Evolutionary conservation across 257 asterid genomes (phyloP).

Genomic region (Misopates orontium): DNA sequence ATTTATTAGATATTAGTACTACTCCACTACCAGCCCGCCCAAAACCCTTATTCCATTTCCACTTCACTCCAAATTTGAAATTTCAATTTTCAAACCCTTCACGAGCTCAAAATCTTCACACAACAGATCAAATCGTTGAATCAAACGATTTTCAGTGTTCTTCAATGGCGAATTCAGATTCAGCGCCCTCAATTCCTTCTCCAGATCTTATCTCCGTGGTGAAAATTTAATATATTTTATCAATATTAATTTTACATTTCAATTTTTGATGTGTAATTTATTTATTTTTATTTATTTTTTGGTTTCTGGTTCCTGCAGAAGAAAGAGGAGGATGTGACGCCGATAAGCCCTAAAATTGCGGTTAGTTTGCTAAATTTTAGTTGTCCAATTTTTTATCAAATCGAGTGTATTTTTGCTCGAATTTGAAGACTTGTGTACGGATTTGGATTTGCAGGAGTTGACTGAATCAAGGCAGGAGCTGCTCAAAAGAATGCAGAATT

Average conservation of each 20-base stretch:
- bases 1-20: too few relatives aligned
- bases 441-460: conserved; percentile 38
- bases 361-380: conserved; percentile 24
- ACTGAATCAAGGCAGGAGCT: conserved; percentile 57
- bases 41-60: too few relatives aligned
- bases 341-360: conserved; percentile 45
- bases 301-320: conserved; percentile 36
- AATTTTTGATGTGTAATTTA: neutral
- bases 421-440: neutral
- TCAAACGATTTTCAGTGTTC: neutral
- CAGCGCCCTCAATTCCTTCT: conserved; percentile 12
- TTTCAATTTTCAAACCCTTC: too few relatives aligned
- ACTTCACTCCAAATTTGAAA: too few relatives aligned
- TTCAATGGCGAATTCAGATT: conserved; percentile 39
- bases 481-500: conserved; percentile 42
- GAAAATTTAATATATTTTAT: neutral
- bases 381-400: neutral
- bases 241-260: neutral
- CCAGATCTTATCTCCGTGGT: conserved; percentile 34
- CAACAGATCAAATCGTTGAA: too few relatives aligned
- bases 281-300: too few relatives aligned
- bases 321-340: conserved; percentile 37
- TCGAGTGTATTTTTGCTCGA: neutral
- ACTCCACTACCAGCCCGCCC: too few relatives aligned
- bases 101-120: too few relatives aligned